Conservation (phyloP, 2,329 filamentous ascomycete species). For the Tolypocladium sp. region DNA sequence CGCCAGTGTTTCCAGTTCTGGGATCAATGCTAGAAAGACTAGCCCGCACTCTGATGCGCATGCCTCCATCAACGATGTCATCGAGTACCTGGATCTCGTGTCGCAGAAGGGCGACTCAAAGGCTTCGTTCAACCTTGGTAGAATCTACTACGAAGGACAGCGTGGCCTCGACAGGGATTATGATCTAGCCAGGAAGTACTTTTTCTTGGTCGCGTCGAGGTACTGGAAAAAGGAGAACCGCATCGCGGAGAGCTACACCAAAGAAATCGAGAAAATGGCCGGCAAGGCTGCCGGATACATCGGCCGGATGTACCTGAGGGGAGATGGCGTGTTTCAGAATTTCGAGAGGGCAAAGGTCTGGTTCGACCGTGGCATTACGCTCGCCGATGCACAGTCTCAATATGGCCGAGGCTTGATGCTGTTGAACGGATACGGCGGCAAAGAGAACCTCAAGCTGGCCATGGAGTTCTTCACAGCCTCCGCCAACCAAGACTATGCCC, state of each 20-base stretch:
- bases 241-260: constrained; percentile 57
- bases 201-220: constrained; percentile 66
- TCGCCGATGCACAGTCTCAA: constrained; percentile 75
- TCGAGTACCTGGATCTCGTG: constrained; percentile 88
- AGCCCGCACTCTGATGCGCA: constrained; percentile 70
- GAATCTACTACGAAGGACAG: constrained; percentile 82
- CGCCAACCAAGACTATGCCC: constrained; percentile 71
- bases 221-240: constrained; percentile 80
- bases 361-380: constrained; percentile 70
- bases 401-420: constrained; percentile 79
- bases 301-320: constrained; percentile 81
- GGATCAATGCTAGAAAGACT: constrained; percentile 67
- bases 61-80: constrained; percentile 82
- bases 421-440: constrained; percentile 65
- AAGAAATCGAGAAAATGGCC: constrained; percentile 67
- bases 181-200: constrained; percentile 68
- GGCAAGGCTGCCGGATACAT: constrained; percentile 80
- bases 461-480: constrained; percentile 69
- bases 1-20: constrained; percentile 81
- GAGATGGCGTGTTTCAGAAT: constrained; percentile 74
- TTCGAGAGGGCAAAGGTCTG: constrained; percentile 68
- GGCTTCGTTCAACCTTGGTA: constrained; percentile 76
- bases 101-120: constrained; percentile 83
- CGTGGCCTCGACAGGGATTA: constrained; percentile 66
- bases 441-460: constrained; percentile 61